Conservation (phyloP, 1,139 yeast genomes). For the Pichia cactophila region DNA sequence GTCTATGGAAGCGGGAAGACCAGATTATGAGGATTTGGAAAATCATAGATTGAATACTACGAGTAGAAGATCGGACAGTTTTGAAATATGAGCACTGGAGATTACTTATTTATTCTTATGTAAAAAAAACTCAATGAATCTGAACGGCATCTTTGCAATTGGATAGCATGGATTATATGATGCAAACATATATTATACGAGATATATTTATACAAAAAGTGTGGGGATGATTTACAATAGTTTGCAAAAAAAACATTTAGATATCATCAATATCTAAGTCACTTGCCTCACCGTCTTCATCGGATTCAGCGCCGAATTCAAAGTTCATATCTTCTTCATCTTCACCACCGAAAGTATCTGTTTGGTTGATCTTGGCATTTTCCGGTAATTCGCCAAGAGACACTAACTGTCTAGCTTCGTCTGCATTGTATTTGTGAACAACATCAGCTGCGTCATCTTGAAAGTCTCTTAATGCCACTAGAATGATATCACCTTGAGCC, state of each 20-base stretch:
- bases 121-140: not conserved
- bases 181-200: not conserved
- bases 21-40: conserved; percentile 30
- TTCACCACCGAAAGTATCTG: conserved; percentile 94
- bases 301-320: conserved; percentile 95
- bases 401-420: conserved; percentile 96
- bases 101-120: too few species aligned
- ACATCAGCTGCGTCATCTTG: conserved; percentile 98
- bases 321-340: conserved; percentile 97
- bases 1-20: conserved; percentile 55
- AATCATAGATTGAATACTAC: conserved; percentile 44
- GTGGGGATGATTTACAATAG: not conserved
- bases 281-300: conserved; percentile 61
- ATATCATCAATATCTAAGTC: conserved; percentile 82
- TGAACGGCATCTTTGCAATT: not conserved
- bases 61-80: conserved; percentile 50
- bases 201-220: not conserved
- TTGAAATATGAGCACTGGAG: conserved; percentile 33
- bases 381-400: conserved; percentile 96
- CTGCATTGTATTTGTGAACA: conserved; percentile 92
- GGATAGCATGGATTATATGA: not conserved
- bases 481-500: conserved; percentile 96
- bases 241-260: conserved; percentile 27
- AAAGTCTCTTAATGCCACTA: conserved; percentile 95
- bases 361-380: conserved; percentile 93